A percentile compares a stretch with the other conserved stretches of the same genome.
Evolutionary conservation across 2,329 filamentous ascomycete species (phyloP).

Genomic region (Talaromyces amestolkiae): DNA sequence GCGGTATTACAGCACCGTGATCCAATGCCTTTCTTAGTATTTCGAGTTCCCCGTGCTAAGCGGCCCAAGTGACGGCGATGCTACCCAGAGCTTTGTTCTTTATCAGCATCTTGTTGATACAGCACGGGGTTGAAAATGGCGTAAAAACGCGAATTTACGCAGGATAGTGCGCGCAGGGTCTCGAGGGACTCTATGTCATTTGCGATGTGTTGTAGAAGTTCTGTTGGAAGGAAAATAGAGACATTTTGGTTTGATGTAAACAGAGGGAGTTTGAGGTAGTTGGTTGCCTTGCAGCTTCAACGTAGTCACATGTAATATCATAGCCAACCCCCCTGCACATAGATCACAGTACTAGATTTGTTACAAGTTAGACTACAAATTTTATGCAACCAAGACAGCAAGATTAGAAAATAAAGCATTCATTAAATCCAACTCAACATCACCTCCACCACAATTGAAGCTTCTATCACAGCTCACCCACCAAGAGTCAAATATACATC

Average conservation of each 20-base stretch:
- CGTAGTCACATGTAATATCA: too few species aligned
- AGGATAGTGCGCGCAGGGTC: neutral
- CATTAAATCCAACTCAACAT: constrained; percentile 7
- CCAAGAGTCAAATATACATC: constrained; percentile 17
- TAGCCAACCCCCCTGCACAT: too few species aligned
- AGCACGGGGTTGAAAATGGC: neutral
- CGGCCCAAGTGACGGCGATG: neutral
- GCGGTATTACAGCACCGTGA: neutral
- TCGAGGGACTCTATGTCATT: neutral
- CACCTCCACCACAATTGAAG: neutral
- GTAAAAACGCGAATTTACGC: neutral
- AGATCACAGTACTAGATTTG: neutral
- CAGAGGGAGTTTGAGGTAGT: too few species aligned
- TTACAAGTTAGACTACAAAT: neutral
- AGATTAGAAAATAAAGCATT: constrained; percentile 5
- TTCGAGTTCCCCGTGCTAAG: neutral
- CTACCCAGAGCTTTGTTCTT: neutral
- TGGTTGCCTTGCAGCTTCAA: too few species aligned
- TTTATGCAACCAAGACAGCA: neutral
- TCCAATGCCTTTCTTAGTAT: neutral
- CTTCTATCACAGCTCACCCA: neutral
- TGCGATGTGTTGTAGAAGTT: neutral
- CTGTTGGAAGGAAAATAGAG: neutral
- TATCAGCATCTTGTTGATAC: neutral
- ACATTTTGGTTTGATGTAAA: neutral